phyloP scores from a whole-genome alignment of 257 asterid genomes.

The Cynanchum wilfordii region DNA sequence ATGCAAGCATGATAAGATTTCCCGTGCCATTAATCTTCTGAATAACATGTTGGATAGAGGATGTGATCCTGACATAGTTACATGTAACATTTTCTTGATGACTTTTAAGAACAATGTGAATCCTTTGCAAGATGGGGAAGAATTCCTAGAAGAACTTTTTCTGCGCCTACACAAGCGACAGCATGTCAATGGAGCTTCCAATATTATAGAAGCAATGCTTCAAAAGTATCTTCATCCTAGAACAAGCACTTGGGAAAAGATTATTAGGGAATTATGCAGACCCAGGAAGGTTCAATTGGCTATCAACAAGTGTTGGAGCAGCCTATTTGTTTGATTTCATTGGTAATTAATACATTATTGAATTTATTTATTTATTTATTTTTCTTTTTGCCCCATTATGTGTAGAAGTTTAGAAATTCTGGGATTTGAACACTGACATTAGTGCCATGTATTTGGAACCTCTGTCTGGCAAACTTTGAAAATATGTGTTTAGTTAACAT shows the following conservation, averaged over 20 bases:
- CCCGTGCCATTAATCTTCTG: constrained; percentile 67
- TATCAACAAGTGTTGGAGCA: constrained; percentile 69
- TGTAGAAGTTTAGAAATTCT: neutral
- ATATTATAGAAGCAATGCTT: constrained; percentile 77
- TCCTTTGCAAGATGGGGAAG: constrained; percentile 57
- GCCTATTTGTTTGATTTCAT: constrained; percentile 45
- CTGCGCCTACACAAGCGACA: constrained; percentile 57
- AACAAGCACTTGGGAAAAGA: constrained; percentile 67
- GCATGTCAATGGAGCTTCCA: constrained; percentile 61
- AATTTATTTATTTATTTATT: no score
- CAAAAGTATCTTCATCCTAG: constrained; percentile 56
- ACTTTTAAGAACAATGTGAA: constrained; percentile 49
- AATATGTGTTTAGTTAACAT: neutral
- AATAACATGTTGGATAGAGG: constrained; percentile 69
- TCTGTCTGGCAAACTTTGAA: neutral
- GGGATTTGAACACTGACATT: neutral
- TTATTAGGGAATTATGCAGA: constrained; percentile 59
- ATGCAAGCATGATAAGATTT: constrained; percentile 55
- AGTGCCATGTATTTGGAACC: neutral
- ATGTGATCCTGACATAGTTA: constrained; percentile 73
- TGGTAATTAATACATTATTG: constrained; percentile 14
- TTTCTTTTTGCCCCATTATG: neutral
- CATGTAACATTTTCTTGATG: constrained; percentile 68
- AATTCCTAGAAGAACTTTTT: constrained; percentile 75
- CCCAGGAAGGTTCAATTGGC: constrained; percentile 58